Conservation (phyloP, 257 asterid species). For the Petunia axillaris region DNA sequence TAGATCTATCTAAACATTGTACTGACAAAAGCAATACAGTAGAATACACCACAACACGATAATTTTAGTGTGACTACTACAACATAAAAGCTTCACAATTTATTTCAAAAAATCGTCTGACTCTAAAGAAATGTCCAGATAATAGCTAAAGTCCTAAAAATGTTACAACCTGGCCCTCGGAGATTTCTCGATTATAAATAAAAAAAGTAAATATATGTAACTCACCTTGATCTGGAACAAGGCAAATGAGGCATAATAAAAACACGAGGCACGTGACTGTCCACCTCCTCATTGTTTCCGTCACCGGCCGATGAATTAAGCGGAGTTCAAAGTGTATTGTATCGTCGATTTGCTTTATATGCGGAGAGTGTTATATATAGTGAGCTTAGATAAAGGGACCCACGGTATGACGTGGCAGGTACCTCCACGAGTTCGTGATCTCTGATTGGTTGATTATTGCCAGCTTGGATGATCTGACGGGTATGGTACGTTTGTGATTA, state of each 20-base stretch:
- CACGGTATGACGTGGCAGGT: background rate
- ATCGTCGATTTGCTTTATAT: background rate
- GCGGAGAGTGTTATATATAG: slow-evolving; percentile 3
- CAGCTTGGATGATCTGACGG: slow-evolving; percentile 61
- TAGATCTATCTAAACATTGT: too few relatives aligned
- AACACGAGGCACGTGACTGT: slow-evolving; percentile 64
- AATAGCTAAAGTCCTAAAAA: too few relatives aligned
- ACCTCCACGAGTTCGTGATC: slow-evolving; percentile 43
- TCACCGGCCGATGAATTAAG: background rate
- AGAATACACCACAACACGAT: too few relatives aligned
- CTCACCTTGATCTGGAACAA: slow-evolving; percentile 84
- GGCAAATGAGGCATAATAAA: slow-evolving; percentile 62
- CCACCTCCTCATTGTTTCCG: slow-evolving; percentile 73
- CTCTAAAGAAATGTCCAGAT: too few relatives aligned
- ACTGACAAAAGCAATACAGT: too few relatives aligned
- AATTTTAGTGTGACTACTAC: too few relatives aligned
- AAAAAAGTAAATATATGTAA: background rate
- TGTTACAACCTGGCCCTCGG: too few relatives aligned
- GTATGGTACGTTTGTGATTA: background rate
- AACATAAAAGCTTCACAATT: too few relatives aligned
- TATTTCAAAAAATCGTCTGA: too few relatives aligned
- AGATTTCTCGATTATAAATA: too few relatives aligned
- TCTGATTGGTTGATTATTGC: slow-evolving; percentile 50
- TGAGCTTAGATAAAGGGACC: background rate
- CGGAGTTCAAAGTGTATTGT: background rate